Percentiles rank a stretch among this genome's conserved stretches.
These are phyloP conservation scores for Yamadazyma akitaensis DNA, from an alignment of 805 yeast species.

Conservation along the genomic window DNA sequence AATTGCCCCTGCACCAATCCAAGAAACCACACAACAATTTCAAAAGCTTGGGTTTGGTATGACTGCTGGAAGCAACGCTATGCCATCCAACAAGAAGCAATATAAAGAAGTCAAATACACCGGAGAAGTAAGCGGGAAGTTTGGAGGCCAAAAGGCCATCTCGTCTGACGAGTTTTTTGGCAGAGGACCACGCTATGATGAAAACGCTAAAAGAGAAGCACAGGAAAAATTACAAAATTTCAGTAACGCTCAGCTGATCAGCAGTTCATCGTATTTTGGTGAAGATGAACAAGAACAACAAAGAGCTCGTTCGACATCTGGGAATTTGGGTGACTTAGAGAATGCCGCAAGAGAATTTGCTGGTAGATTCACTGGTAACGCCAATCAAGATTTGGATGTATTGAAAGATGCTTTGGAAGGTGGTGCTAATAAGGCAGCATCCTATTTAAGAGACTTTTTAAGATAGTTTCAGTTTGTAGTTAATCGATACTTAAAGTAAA, in stretches of 20 bases:
- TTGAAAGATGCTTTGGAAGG: conserved; percentile 89
- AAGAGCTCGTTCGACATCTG: conserved; percentile 16
- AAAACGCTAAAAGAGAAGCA: conserved; percentile 76
- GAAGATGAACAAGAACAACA: conserved; percentile 49
- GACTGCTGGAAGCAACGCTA: conserved; percentile 61
- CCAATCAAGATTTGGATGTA: conserved; percentile 86
- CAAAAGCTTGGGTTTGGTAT: conserved; percentile 90
- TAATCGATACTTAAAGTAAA: neutral
- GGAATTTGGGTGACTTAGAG: conserved; percentile 49
- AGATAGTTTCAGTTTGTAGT: conserved; percentile 28
- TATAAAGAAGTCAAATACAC: conserved; percentile 62
- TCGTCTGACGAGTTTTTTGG: conserved; percentile 96
- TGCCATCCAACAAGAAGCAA: conserved; percentile 27
- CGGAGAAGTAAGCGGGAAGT: conserved; percentile 73
- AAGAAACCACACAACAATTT: conserved; percentile 61
- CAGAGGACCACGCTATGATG: conserved; percentile 74
- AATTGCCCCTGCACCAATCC: conserved; percentile 29
- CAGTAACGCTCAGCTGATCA: conserved; percentile 84
- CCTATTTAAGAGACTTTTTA: conserved; percentile 81
- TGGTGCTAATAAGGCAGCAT: conserved; percentile 88
- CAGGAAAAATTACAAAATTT: conserved; percentile 74
- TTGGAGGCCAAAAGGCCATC: conserved; percentile 87
- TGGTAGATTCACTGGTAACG: conserved; percentile 64
- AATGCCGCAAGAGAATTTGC: conserved; percentile 60
- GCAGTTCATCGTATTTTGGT: conserved; percentile 90